Evolutionary conservation across 2,329 filamentous ascomycete genomes (phyloP), one percentile per base, ranked within the genome.

Genomic region (Alternaria brassicae): DNA sequence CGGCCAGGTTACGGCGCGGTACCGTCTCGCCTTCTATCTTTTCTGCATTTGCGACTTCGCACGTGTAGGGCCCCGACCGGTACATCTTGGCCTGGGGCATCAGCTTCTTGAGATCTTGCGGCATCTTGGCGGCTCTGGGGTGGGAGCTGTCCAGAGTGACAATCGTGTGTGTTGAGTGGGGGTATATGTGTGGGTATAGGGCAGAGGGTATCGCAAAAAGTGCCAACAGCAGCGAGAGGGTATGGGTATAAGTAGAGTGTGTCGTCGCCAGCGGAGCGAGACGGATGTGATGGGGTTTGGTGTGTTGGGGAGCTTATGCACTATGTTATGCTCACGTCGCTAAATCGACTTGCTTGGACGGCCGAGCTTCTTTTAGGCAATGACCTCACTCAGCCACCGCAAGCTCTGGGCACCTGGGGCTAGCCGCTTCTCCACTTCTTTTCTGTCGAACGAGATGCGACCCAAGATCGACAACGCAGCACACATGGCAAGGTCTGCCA

Each of bases 21-120:
- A 92, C 88, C 49, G 93, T 94, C 82, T 97, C 92, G 81, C 92
- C 92, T 6, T 89, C 83, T 61, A 90, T 85, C 68, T 89, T 88
- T 73, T 88, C 80, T 65, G 83, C 86, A 70, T 88, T 90, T 15
- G 90, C 82, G 10, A 85, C 87, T 70, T 95, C 91, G 72, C 93
- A 81, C 56, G 89, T 89, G 82, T 89, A 94, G 13, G 92, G 91
- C 32, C 88, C 85, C 77, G 88, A 87, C 79, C 90, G 88, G 70
- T 78, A 76, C 48, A 72, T 66, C 71, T 77, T 79, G 52, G 82
- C 81, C 74, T 82, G 81, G 23, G 82, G 82, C 60, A 76, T 73
- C 65, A 82, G 63, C 61, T 80, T 80, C 74, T 83, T 83, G 67
- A 81, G 78, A 72, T 84, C 78, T 68, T 73, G 75, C 57, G 66